These are phyloP conservation scores for Maudiozyma saulgeensis DNA, from an alignment of 805 yeast genomes.

Conservation along the genomic window DNA sequence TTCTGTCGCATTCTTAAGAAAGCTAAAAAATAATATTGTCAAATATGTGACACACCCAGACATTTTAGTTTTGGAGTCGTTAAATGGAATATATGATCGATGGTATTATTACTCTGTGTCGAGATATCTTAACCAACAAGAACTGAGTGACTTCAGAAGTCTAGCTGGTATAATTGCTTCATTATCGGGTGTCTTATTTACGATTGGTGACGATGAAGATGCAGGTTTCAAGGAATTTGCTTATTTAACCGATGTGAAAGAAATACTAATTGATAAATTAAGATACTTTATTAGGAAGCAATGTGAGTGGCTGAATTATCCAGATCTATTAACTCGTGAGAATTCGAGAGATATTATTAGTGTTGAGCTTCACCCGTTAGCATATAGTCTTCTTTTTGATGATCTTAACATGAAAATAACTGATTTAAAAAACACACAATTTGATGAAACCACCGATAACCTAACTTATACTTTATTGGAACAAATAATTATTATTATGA, in stretches of 20 bases:
- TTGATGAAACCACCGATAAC: conserved; percentile 11
- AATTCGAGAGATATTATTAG: conserved; percentile 60
- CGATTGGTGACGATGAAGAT: conserved; percentile 15
- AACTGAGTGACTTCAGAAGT: conserved; percentile 45
- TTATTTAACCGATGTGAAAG: conserved; percentile 13
- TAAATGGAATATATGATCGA: conserved; percentile 30
- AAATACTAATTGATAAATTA: conserved; percentile 29
- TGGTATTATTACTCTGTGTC: conserved; percentile 15
- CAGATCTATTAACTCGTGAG: conserved; percentile 48
- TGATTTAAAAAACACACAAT: conserved; percentile 14
- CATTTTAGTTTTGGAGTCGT: conserved; percentile 20
- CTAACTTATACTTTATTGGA: conserved; percentile 33
- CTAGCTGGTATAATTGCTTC: conserved; percentile 66
- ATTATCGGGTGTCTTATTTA: conserved; percentile 51
- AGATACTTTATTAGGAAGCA: conserved; percentile 41
- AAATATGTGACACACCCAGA: conserved; percentile 18
- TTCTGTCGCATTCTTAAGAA: conserved; percentile 61
- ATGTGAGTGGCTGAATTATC: conserved; percentile 36
- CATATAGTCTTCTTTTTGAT: conserved; percentile 37
- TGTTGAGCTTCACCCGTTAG: conserved; percentile 48
- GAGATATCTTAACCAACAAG: conserved; percentile 23
- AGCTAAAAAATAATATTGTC: conserved; percentile 37
- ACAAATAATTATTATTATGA: conserved; percentile 37
- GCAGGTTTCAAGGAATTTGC: conserved; percentile 5
- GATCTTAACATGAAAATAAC: conserved; percentile 33